phyloP scores from a whole-genome alignment of 345 rosid species.

The Eucalyptus fibrosa region DNA sequence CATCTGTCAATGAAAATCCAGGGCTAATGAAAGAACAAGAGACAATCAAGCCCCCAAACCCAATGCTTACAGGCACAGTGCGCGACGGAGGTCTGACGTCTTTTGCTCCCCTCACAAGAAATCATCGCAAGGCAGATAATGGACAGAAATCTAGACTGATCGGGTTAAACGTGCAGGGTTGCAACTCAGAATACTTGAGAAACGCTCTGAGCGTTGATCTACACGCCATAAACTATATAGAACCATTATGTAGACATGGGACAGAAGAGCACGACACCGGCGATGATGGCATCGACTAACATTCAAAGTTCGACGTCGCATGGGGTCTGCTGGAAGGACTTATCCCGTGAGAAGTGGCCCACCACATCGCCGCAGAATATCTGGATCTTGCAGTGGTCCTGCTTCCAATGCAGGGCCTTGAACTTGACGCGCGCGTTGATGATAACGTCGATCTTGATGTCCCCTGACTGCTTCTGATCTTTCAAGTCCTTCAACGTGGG shows the following conservation, averaged over 20 bases:
- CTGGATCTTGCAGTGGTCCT: not conserved
- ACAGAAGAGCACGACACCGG: not conserved
- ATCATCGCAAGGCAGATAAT: not conserved
- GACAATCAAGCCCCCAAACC: not conserved
- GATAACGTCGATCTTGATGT: not conserved
- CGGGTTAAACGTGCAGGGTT: not conserved
- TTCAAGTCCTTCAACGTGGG: no score
- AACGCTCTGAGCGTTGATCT: not conserved
- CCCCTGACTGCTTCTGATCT: not conserved
- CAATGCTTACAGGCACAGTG: not conserved
- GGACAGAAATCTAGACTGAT: not conserved
- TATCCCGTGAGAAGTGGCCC: rapidly evolving
- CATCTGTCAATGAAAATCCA: not conserved
- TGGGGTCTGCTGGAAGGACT: not conserved
- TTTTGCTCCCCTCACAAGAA: not conserved
- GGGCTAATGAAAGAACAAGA: not conserved
- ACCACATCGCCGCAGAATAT: not conserved
- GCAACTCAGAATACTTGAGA: not conserved
- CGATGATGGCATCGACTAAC: not conserved
- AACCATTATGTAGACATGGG: not conserved
- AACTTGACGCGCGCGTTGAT: not conserved
- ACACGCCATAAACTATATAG: not conserved
- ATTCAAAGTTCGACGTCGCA: not conserved
- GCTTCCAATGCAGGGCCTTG: not conserved
- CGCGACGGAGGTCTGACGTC: not conserved